These are phyloP conservation scores for Lachancea lanzarotensis DNA, from an alignment of 805 yeast genomes.

Conservation along the genomic window DNA sequence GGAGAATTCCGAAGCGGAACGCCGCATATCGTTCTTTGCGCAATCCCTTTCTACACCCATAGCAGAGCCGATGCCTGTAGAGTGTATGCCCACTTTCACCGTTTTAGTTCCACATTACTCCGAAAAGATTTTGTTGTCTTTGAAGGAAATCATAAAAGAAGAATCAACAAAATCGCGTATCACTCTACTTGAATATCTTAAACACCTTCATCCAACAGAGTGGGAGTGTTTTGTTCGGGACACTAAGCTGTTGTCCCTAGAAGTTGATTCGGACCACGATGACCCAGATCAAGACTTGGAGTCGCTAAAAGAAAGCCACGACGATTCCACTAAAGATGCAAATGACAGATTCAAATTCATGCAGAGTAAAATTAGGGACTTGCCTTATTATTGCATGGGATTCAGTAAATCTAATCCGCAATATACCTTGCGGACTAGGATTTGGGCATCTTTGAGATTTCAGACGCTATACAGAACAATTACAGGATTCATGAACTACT, in stretches of 20 bases:
- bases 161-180: constrained; percentile 50
- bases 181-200: constrained; percentile 75
- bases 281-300: constrained; percentile 8
- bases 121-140: constrained; percentile 69
- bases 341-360: constrained; percentile 15
- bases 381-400: constrained; percentile 69
- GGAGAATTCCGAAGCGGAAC: constrained; percentile 65
- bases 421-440: constrained; percentile 61
- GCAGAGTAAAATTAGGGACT: constrained; percentile 45
- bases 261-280: constrained; percentile 34
- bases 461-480: constrained; percentile 81
- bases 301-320: not conserved
- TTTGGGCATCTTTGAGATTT: constrained; percentile 81
- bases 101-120: constrained; percentile 83
- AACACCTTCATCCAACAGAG: constrained; percentile 62
- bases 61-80: constrained; percentile 61
- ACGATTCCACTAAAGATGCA: constrained; percentile 1
- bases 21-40: constrained; percentile 83
- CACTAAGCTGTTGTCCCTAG: constrained; percentile 57
- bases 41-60: constrained; percentile 84
- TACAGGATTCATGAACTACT: constrained; percentile 77
- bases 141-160: constrained; percentile 74
- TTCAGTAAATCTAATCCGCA: constrained; percentile 61
- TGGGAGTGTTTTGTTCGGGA: constrained; percentile 80
- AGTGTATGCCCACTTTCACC: constrained; percentile 72